Percentiles rank a stretch among this genome's conserved stretches.
These are phyloP conservation scores for Diaporthe longicolla DNA, from an alignment of 2,329 filamentous ascomycete species.

Conservation along the genomic window DNA sequence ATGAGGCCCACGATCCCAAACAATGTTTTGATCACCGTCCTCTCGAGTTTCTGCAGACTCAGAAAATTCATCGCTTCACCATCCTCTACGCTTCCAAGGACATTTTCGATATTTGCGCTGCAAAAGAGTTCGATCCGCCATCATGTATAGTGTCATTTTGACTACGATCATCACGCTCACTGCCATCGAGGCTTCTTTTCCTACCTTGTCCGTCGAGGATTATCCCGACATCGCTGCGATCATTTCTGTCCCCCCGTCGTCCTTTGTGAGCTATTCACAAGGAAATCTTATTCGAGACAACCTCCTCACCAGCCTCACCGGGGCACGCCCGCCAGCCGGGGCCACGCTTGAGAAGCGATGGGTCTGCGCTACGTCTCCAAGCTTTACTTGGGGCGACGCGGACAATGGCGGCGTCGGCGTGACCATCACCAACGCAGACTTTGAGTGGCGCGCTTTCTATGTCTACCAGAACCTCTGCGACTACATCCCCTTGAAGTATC, in stretches of 20 bases:
- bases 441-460: conserved; percentile 44
- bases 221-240: conserved; percentile 32
- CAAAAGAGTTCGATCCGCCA: neutral
- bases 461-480: conserved; percentile 50
- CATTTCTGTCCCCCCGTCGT: neutral
- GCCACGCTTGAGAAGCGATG: conserved; percentile 32
- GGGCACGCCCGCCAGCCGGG: neutral
- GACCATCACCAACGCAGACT: conserved; percentile 44
- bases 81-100: neutral
- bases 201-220: neutral
- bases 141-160: conserved; percentile 3
- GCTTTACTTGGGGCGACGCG: conserved; percentile 45
- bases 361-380: conserved; percentile 38
- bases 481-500: conserved; percentile 48
- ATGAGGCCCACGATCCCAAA: neutral
- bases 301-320: neutral
- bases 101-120: neutral
- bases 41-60: neutral
- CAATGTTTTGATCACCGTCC: neutral
- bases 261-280: conserved; percentile 30
- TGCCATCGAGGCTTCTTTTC: neutral
- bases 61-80: neutral
- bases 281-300: conserved; percentile 23
- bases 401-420: conserved; percentile 43
- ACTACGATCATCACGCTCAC: neutral